Conservation (phyloP, 164 flowering plant genomes). For the Kalanchoe fedtschenkoi region DNA sequence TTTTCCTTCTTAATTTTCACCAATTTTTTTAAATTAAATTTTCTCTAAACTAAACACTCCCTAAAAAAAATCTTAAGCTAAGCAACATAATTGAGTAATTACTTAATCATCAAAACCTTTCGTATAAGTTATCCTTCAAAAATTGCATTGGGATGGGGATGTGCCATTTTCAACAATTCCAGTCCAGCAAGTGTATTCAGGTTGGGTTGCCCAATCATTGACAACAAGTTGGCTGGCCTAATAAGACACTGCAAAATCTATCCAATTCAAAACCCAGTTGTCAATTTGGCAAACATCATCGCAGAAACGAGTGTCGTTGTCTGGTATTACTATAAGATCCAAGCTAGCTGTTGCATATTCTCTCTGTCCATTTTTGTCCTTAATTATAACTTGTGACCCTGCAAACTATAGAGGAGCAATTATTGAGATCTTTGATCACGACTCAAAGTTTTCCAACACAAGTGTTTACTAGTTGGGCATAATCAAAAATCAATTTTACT, state of each 20-base stretch:
- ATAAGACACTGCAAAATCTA: background rate
- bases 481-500: background rate
- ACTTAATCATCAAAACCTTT: no score
- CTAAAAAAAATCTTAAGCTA: no score
- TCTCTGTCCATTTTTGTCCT: background rate
- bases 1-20: no score
- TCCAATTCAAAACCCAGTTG: background rate
- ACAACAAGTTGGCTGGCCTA: background rate
- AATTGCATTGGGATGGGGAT: no score
- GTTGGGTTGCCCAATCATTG: background rate
- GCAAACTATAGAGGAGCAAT: no score
- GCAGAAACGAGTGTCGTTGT: background rate
- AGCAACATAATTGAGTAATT: no score
- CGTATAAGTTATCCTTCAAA: no score
- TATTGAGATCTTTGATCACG: background rate
- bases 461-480: background rate
- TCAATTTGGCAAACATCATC: conserved; percentile 4
- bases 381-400: no score
- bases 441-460: background rate
- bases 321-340: background rate
- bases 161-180: no score
- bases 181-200: no score
- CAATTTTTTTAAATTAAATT: no score
- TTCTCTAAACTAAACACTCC: no score
- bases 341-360: background rate